Evolutionary conservation across 768 basidiomycete genomes (phyloP).

Genomic region (Mycena epipterygia): DNA sequence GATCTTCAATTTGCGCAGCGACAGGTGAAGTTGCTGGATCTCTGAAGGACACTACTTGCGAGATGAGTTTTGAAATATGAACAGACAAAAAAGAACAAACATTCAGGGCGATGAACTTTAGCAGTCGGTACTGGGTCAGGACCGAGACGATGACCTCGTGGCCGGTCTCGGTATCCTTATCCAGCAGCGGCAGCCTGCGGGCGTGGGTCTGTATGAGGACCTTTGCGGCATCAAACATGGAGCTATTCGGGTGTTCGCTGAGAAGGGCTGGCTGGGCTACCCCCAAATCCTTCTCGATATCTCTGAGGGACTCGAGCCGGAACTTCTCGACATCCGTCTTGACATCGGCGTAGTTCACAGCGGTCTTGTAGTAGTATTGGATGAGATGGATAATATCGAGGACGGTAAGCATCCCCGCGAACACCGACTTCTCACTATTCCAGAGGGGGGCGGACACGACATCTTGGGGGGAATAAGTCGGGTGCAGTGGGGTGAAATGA

Average conservation of each 20-base stretch:
- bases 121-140: slow-evolving; percentile 95
- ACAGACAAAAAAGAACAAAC: slow-evolving; percentile 59
- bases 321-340: slow-evolving; percentile 94
- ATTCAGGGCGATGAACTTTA: slow-evolving; percentile 99
- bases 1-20: slow-evolving; percentile 89
- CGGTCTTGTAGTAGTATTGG: slow-evolving; percentile 96
- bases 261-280: slow-evolving; percentile 94
- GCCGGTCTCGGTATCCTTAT: slow-evolving; percentile 92
- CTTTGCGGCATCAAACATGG: slow-evolving; percentile 91
- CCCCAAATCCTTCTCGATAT: slow-evolving; percentile 93
- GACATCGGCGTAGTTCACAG: slow-evolving; percentile 78
- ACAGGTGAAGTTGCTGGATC: slow-evolving; percentile 82
- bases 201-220: slow-evolving; percentile 96
- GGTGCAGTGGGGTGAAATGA: slow-evolving; percentile 15
- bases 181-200: slow-evolving; percentile 92
- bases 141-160: slow-evolving; percentile 97
- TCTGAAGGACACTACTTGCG: slow-evolving; percentile 83
- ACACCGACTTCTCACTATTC: slow-evolving; percentile 94
- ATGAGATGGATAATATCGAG: slow-evolving; percentile 99
- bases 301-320: slow-evolving; percentile 88
- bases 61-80: slow-evolving; percentile 24
- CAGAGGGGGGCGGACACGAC: slow-evolving; percentile 98
- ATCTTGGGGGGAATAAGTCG: slow-evolving; percentile 61
- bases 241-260: slow-evolving; percentile 87
- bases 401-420: slow-evolving; percentile 99